Evolutionary conservation across 805 yeast species (phyloP).

Genomic region (Candida namnaoensis): DNA sequence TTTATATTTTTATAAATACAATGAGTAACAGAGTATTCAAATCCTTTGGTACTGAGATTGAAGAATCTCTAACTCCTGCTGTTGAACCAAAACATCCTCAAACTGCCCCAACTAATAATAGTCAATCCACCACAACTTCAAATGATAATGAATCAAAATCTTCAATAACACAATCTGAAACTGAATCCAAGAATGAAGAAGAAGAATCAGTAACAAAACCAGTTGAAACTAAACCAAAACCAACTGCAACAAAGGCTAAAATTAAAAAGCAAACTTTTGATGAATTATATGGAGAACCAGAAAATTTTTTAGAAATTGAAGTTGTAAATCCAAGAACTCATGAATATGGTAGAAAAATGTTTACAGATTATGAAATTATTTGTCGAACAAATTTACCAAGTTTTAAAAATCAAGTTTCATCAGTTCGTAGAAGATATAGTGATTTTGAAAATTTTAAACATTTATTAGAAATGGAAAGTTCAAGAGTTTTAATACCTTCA

Average conservation of each 20-base stretch:
- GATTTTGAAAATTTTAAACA: slow-evolving; percentile 81
- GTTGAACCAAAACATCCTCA: neutral
- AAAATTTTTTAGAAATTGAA: slow-evolving; percentile 87
- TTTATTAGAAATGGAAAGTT: slow-evolving; percentile 64
- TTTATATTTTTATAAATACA: neutral
- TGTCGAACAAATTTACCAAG: slow-evolving; percentile 91
- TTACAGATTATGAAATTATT: slow-evolving; percentile 85
- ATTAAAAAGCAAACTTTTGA: slow-evolving; percentile 57
- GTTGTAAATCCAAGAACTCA: slow-evolving; percentile 78
- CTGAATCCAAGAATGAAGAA: slow-evolving; percentile 11
- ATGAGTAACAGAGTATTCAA: slow-evolving; percentile 10
- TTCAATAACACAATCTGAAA: too few species aligned
- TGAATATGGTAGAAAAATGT: slow-evolving; percentile 57
- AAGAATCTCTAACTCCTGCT: slow-evolving; percentile 8
- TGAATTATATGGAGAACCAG: slow-evolving; percentile 90
- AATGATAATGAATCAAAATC: neutral
- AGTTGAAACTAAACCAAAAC: slow-evolving; percentile 11
- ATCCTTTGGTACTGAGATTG: slow-evolving; percentile 19
- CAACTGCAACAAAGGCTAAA: slow-evolving; percentile 20
- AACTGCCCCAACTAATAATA: too few species aligned
- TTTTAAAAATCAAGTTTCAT: slow-evolving; percentile 53
- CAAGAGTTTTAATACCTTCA: slow-evolving; percentile 76
- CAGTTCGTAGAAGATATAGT: slow-evolving; percentile 79
- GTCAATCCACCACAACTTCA: too few species aligned
- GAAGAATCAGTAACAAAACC: slow-evolving; percentile 16